Base-by-base conservation (phyloP, 2,329 filamentous ascomycete species). In the Sarocladium oryzae region DNA sequence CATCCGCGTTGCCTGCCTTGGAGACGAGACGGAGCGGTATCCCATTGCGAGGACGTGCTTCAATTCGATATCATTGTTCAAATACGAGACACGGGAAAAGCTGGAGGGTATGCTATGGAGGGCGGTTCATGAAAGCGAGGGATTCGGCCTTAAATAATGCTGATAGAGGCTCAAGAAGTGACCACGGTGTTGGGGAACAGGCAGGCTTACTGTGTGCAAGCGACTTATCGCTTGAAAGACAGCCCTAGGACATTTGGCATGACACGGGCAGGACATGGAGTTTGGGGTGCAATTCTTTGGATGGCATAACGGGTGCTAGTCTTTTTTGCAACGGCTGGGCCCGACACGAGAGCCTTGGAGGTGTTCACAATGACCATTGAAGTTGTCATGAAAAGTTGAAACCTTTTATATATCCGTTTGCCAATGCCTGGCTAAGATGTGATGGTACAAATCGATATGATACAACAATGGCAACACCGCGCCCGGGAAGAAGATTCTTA, bases 21-120 rank as follows among this genome's bases (percentile, higher is more conserved):
- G 89, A 0, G 80, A 87, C 37, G 88, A 95, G 60, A 75, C 76
- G 53, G 76, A 80, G 33, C 77, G 90, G 55, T 95, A 86, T 63
- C 91, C 91, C 1, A 86, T 89, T 18, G 91, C 91, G 16, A 79
- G 90, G 61, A 96, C 91, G 7, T 96, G 91, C 66, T 96, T 96
- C 70, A 96, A 96, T 64, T 82, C 85, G 65, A 63, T 96, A 56
- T 84, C 85, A 4, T 69, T 96, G 52, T 92, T 85, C 70, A 78
- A 81, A 41, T 96, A 92, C 66, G 64, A 68, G 32, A 82, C 79
- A 3, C 81, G 76, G 58, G 76, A 83, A 62, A 84, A 79, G 57
- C 66, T 96, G 53, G 85, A 89, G 65, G 70, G 67, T 49, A 82
- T 84, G 72, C 71, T 96, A 28, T 95, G 90, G 89, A 79, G 81